Evolutionary conservation across 2,329 filamentous ascomycete genomes (phyloP).

Genomic region (Coniella vitis): DNA sequence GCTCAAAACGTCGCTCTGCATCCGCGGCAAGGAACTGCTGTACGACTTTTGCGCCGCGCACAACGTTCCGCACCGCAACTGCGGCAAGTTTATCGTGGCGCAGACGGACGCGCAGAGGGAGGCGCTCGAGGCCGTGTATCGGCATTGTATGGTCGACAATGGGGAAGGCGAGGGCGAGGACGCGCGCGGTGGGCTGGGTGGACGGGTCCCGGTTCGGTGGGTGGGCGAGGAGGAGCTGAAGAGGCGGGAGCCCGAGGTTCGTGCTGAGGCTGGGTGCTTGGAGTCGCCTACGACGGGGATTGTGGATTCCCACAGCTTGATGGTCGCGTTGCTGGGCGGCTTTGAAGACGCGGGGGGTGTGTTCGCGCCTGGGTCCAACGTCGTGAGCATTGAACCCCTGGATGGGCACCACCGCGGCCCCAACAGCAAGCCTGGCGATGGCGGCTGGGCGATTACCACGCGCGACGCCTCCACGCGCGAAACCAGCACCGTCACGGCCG

Average conservation of each 20-base stretch:
- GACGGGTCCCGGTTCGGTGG: slow-evolving; percentile 64
- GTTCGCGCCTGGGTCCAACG: slow-evolving; percentile 60
- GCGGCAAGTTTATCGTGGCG: slow-evolving; percentile 92
- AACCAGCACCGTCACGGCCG: slow-evolving; percentile 57
- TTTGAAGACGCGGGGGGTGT: slow-evolving; percentile 74
- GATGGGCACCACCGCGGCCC: slow-evolving; percentile 21
- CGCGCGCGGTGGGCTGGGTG: slow-evolving; percentile 23
- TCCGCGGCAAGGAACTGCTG: slow-evolving; percentile 67
- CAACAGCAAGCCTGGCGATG: slow-evolving; percentile 31
- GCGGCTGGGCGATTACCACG: slow-evolving; percentile 64
- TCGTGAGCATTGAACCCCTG: slow-evolving; percentile 52
- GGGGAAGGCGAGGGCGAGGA: no score
- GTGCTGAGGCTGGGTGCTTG: slow-evolving; percentile 65
- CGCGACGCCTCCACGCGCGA: slow-evolving; percentile 40
- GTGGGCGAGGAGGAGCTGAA: slow-evolving; percentile 56
- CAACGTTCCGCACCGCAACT: slow-evolving; percentile 63
- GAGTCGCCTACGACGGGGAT: slow-evolving; percentile 85
- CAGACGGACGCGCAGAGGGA: slow-evolving; percentile 66
- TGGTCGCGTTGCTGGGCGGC: slow-evolving; percentile 70
- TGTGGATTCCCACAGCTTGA: slow-evolving; percentile 77
- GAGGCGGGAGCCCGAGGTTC: slow-evolving; percentile 66
- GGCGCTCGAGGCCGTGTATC: slow-evolving; percentile 48
- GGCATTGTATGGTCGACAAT: slow-evolving; percentile 27
- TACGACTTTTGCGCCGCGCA: slow-evolving; percentile 69
- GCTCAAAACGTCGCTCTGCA: slow-evolving; percentile 79